phyloP scores from a whole-genome alignment of 2,329 filamentous ascomycete genomes.

The Drechslerella stenobrocha region DNA sequence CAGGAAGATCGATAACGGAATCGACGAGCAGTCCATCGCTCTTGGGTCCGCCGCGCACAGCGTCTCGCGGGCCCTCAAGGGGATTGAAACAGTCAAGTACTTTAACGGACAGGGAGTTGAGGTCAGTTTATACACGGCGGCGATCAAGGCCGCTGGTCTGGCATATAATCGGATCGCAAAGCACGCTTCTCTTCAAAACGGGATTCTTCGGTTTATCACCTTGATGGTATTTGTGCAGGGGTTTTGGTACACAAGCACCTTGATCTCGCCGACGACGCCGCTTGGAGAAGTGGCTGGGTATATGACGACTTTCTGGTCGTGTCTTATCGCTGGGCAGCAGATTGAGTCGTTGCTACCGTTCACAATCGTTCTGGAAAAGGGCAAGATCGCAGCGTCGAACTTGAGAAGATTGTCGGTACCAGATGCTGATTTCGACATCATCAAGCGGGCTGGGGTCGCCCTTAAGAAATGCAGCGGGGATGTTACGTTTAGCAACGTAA shows the following conservation, averaged over 20 bases:
- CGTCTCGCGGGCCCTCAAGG: constrained; percentile 67
- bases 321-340: constrained; percentile 73
- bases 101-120: constrained; percentile 77
- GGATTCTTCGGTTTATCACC: constrained; percentile 72
- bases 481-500: constrained; percentile 70
- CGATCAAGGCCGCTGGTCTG: constrained; percentile 64
- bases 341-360: constrained; percentile 75
- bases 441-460: constrained; percentile 25
- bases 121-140: constrained; percentile 65
- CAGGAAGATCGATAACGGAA: constrained; percentile 28
- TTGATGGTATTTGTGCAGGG: constrained; percentile 80
- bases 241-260: constrained; percentile 80
- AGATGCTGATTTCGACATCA: constrained; percentile 29
- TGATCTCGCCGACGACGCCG: constrained; percentile 68
- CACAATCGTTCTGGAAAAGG: constrained; percentile 76
- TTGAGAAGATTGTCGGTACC: constrained; percentile 58
- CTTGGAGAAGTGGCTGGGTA: constrained; percentile 59
- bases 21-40: constrained; percentile 34
- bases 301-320: constrained; percentile 82
- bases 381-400: constrained; percentile 70
- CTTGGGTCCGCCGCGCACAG: constrained; percentile 67
- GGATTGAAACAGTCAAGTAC: constrained; percentile 83
- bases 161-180: constrained; percentile 71
- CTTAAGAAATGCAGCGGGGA: constrained; percentile 65
- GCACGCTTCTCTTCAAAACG: constrained; percentile 71